Conservation (phyloP, 495 filamentous ascomycete species). For the Chaetomium fimeti region DNA sequence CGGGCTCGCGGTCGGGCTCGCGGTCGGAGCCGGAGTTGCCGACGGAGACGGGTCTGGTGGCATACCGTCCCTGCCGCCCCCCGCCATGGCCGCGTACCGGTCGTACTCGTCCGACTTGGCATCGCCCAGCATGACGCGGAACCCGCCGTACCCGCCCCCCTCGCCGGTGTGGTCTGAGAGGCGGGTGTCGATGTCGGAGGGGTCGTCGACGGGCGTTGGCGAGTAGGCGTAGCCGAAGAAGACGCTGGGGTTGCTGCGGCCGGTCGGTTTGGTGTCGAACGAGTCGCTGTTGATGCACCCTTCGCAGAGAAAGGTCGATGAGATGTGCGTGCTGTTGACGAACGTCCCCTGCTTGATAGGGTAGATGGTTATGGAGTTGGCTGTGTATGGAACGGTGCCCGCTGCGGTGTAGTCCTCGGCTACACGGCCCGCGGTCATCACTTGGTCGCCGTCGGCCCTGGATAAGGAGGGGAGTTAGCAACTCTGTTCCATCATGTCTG, state of each 20-base stretch:
- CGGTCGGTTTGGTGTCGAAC: constrained; percentile 15
- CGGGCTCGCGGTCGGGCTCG: background rate
- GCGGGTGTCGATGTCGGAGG: constrained; percentile 18
- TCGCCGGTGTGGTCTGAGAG: constrained; percentile 23
- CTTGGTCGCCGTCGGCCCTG: constrained; percentile 12
- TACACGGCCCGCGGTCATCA: constrained; percentile 22
- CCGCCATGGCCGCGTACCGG: constrained; percentile 27
- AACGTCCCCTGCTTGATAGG: constrained; percentile 29
- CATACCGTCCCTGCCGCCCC: too few species aligned
- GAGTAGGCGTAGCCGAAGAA: constrained; percentile 28
- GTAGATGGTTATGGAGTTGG: constrained; percentile 8
- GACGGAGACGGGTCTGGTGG: too few species aligned
- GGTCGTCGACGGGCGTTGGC: constrained; percentile 11
- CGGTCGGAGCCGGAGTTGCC: background rate
- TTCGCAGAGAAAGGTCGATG: constrained; percentile 31
- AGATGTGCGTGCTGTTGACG: constrained; percentile 29
- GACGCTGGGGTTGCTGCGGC: background rate
- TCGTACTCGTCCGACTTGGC: constrained; percentile 33
- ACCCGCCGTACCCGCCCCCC: constrained; percentile 29
- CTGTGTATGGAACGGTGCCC: constrained; percentile 20
- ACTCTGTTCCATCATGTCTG: background rate
- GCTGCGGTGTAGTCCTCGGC: constrained; percentile 16
- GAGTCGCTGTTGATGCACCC: constrained; percentile 31
- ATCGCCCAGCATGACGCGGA: constrained; percentile 29
- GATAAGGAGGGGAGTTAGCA: background rate